Evolutionary conservation across 345 rosid genomes (phyloP), one percentile per base, ranked within the genome.

Genomic region (Boechera divaricarpa): DNA sequence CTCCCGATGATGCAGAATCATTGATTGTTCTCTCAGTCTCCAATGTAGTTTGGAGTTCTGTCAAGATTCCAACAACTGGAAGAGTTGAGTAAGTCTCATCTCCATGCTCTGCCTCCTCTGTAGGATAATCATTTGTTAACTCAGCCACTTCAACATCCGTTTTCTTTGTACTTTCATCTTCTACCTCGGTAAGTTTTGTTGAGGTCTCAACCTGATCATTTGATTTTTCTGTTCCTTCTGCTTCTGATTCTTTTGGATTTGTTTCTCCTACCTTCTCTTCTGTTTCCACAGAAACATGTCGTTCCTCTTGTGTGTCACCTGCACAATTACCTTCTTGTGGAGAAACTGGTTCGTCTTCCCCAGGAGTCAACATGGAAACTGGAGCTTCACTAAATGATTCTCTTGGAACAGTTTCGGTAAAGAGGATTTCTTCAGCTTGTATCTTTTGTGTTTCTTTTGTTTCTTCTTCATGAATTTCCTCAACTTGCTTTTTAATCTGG

Each of bases 21-120:
- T 18, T 47, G 53, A 13, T 29, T 49, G 7, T 57, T 65, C 74
- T 60, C 64, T 78, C 73, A 6, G 5, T 58, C 62, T 57, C 81
- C 18, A 81, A 47, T 15, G 70, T 45, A 41, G 24, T 66, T 13
- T 73, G 72, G 29, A 75, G 67, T 72, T 39, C 67, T 77, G 68
- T 81, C 74, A 81, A 69, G 56, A 76, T 63, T 59, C 61, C 77
- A 70, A 78, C 79, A 35, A 72, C 67, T 67, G 80, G 72, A 45
- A 75, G 54, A 70, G 44, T 64, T 41, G 80, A 73, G 42, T 33
- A 39, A 49, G 38, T 65, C 32, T 47, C 63, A 65, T 63, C 70
- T 47, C 57, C 70, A 36, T 81, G 72, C 15, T 75, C 76, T 67
- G 32, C 64, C 15, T 70, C 75, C 53, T 12, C 68, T 16, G 74